A percentile compares a stretch with the other conserved stretches of the same genome.
Evolutionary conservation across 352 stramenopile species (phyloP).

Genomic region (Phytophthora cactorum): DNA sequence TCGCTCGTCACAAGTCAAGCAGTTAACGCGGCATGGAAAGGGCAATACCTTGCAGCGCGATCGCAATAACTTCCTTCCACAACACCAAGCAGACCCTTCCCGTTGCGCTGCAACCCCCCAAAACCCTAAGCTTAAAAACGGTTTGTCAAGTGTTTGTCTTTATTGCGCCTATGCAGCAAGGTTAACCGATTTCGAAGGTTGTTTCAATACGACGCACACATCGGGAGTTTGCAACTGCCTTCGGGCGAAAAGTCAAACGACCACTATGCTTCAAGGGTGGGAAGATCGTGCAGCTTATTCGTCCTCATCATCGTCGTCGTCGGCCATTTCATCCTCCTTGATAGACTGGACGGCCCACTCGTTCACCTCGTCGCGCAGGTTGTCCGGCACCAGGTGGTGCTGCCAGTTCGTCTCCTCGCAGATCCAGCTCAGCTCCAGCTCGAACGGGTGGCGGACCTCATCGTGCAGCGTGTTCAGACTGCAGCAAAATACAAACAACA

Average conservation of each 20-base stretch:
- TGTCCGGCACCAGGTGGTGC: slow-evolving; percentile 93
- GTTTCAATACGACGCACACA: background rate
- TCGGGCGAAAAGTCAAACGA: slow-evolving; percentile 1
- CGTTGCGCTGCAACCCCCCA: background rate
- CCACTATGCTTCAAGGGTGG: slow-evolving; percentile 10
- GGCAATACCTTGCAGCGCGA: background rate
- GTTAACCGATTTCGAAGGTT: slow-evolving; percentile 17
- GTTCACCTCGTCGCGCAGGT: slow-evolving; percentile 87
- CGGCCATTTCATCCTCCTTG: slow-evolving; percentile 89
- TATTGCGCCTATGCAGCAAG: slow-evolving; percentile 35
- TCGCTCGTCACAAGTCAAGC: background rate
- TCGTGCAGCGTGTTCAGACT: slow-evolving; percentile 97
- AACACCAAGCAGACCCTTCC: too few relatives aligned
- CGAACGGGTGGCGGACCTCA: slow-evolving; percentile 97
- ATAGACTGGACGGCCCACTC: slow-evolving; percentile 87
- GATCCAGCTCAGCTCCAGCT: slow-evolving; percentile 98
- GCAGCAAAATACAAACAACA: background rate
- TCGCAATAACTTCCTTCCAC: background rate
- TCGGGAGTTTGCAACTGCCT: background rate
- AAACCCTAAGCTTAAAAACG: background rate
- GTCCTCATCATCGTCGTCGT: slow-evolving; percentile 87
- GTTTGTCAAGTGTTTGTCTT: slow-evolving; percentile 31
- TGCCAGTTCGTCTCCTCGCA: slow-evolving; percentile 96
- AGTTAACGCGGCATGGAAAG: slow-evolving; percentile 17
- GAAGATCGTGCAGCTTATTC: slow-evolving; percentile 37